Evolutionary conservation across 305 asterid genomes (phyloP), one percentile per base, ranked within the genome.

Genomic region (Solanum hybrid): DNA sequence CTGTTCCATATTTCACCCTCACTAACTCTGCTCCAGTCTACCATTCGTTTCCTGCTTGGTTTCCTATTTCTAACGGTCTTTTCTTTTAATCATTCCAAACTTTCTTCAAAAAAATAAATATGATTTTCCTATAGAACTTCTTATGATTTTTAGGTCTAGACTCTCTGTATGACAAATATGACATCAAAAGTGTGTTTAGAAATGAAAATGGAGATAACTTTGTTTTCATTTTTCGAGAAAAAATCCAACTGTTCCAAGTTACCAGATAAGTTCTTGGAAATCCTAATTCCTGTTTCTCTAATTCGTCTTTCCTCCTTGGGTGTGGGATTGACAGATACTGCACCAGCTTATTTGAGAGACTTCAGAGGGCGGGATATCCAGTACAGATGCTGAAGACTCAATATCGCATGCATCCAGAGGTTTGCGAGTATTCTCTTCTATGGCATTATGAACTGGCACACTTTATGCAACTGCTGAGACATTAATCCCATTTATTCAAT

Each of bases 331-430:
- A 79, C 89, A 97, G 99, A 84, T 98, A 98, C 88, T 96, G 96
- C 86, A 94, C 93, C 95, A 97, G 99, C 93, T 94, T 98, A 93
- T 98, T 98, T 91, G 93, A 97, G 92, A 95, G 99, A 91, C 94
- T 98, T 91, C 99, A 98, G 92, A 92, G 20, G 91, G 99, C 99
- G 29, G 98, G 98, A 87, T 97, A 98, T 94, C 99, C 99, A 22
- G 98, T 98, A 89, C 97, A 94, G 94, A 97, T 98, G 98, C 97
- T 98, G 93, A 98, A 94, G 95, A 98, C 99, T 89, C 99, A 98
- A 92, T 98, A 98, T 91, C 98, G 99, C 88, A 98, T 98, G 99
- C 96, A 98, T 91, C 99, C 99, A 36, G 98, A 98, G 99, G 99
- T 97, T 87, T 76, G 89, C 81, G 78, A 26, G 37, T 57, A 65